Conservation (phyloP, 179 eudicot species). For the Beta lomatogona region DNA sequence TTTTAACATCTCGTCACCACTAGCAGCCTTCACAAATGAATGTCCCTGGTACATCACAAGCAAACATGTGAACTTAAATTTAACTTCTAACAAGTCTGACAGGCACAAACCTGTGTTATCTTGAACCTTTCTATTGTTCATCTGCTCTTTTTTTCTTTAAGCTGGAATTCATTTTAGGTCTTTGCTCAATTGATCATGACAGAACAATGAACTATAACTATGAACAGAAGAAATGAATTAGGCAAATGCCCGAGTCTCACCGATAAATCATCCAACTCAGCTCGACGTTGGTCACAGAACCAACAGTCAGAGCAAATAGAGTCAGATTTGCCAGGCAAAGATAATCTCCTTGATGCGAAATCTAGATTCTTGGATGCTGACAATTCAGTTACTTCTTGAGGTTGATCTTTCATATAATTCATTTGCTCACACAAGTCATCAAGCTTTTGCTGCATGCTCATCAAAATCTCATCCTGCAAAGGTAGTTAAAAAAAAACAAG, state of each 20-base stretch:
- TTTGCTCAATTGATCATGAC: background rate
- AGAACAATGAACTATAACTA: background rate
- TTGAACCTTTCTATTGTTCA: background rate
- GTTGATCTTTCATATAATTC: slow-evolving; percentile 60
- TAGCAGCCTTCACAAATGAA: slow-evolving; percentile 29
- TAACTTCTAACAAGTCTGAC: background rate
- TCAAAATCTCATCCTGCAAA: slow-evolving; percentile 76
- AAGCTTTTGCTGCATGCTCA: slow-evolving; percentile 85
- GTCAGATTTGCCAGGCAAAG: slow-evolving; percentile 27
- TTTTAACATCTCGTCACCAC: slow-evolving; percentile 49
- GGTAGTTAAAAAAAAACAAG: background rate
- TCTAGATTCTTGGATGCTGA: slow-evolving; percentile 30
- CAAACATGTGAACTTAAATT: slow-evolving; percentile 2
- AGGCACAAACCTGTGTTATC: background rate
- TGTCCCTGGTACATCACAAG: slow-evolving; percentile 36
- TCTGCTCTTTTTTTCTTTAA: background rate
- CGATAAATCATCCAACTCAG: slow-evolving; percentile 33
- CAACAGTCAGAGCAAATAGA: slow-evolving; percentile 47
- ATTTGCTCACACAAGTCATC: slow-evolving; percentile 77
- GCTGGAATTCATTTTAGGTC: background rate
- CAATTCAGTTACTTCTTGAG: slow-evolving; percentile 32
- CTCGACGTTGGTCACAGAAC: slow-evolving; percentile 60
- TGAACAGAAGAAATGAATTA: background rate
- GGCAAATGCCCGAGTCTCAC: slow-evolving; percentile 31
- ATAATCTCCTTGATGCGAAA: slow-evolving; percentile 21